Conservation (phyloP, 257 asterid species). For the Misopates orontium region DNA sequence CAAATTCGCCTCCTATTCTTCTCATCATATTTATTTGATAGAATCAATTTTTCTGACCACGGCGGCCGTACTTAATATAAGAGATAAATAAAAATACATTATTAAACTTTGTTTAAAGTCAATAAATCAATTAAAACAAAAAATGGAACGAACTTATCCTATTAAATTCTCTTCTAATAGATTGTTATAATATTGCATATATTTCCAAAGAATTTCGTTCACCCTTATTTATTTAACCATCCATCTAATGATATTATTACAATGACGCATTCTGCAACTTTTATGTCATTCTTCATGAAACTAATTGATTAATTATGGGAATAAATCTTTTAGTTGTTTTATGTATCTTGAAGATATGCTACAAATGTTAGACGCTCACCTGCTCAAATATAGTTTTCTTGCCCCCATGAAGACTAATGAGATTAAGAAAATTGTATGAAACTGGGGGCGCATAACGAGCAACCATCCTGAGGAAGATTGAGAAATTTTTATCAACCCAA, state of each 20-base stretch:
- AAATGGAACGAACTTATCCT: too few species aligned
- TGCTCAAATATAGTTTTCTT: conserved; percentile 81
- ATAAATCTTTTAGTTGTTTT: too few species aligned
- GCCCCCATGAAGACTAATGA: conserved; percentile 73
- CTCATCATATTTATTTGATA: background rate
- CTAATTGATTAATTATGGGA: too few species aligned
- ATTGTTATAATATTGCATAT: too few species aligned
- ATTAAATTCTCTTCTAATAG: too few species aligned
- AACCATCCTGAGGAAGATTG: conserved; percentile 74
- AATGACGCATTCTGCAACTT: background rate
- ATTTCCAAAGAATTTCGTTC: background rate
- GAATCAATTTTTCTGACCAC: background rate
- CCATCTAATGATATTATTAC: background rate
- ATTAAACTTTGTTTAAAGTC: too few species aligned
- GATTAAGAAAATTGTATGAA: conserved; percentile 96
- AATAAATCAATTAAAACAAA: too few species aligned
- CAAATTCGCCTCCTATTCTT: background rate
- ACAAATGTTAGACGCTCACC: conserved; percentile 49
- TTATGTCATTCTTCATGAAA: background rate
- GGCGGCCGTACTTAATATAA: too few species aligned
- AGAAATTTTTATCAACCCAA: conserved; percentile 21
- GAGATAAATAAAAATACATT: too few species aligned
- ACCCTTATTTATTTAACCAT: background rate
- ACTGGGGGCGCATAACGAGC: conserved; percentile 99
- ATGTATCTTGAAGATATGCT: background rate